Evolutionary conservation across 441 rosid species (phyloP).

Genomic region (Gossypium aridum): DNA sequence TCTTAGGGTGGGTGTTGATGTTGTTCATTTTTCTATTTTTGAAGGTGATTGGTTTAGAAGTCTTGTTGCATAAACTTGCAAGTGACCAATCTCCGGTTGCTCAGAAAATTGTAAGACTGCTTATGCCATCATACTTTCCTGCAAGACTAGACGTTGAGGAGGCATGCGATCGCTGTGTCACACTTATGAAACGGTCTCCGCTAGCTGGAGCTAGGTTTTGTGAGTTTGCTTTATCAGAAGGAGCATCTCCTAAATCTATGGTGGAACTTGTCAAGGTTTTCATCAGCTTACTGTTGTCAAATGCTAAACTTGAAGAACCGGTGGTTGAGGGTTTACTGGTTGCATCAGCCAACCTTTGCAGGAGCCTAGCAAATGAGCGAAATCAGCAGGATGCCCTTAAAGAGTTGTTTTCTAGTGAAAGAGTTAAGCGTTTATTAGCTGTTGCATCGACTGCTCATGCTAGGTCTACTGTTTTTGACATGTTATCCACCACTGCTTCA

Average conservation of each 20-base stretch:
- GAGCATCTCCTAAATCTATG: slow-evolving; percentile 52
- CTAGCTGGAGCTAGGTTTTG: slow-evolving; percentile 93
- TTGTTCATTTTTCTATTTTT: slow-evolving; percentile 18
- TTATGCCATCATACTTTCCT: slow-evolving; percentile 90
- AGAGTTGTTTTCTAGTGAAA: slow-evolving; percentile 48
- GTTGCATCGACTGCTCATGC: slow-evolving; percentile 56
- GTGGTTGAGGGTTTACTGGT: slow-evolving; percentile 72
- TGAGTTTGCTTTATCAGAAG: slow-evolving; percentile 56
- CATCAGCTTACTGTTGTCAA: slow-evolving; percentile 43
- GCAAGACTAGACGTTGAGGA: slow-evolving; percentile 58
- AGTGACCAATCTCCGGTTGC: slow-evolving; percentile 76
- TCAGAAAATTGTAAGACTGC: slow-evolving; percentile 62
- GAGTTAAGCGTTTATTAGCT: slow-evolving; percentile 46
- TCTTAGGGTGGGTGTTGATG: background rate
- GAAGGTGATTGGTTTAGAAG: slow-evolving; percentile 76
- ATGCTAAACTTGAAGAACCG: slow-evolving; percentile 36
- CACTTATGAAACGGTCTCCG: slow-evolving; percentile 79
- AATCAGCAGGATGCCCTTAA: slow-evolving; percentile 45
- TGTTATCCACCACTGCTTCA: slow-evolving; percentile 43
- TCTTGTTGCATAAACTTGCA: slow-evolving; percentile 56
- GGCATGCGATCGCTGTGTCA: slow-evolving; percentile 75
- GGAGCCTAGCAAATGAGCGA: slow-evolving; percentile 42
- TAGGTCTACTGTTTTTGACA: slow-evolving; percentile 59
- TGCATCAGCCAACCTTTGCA: slow-evolving; percentile 55
- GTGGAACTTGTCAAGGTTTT: slow-evolving; percentile 63